phyloP scores from a whole-genome alignment of 495 filamentous ascomycete genomes.

The Lasiosphaeris hirsuta region DNA sequence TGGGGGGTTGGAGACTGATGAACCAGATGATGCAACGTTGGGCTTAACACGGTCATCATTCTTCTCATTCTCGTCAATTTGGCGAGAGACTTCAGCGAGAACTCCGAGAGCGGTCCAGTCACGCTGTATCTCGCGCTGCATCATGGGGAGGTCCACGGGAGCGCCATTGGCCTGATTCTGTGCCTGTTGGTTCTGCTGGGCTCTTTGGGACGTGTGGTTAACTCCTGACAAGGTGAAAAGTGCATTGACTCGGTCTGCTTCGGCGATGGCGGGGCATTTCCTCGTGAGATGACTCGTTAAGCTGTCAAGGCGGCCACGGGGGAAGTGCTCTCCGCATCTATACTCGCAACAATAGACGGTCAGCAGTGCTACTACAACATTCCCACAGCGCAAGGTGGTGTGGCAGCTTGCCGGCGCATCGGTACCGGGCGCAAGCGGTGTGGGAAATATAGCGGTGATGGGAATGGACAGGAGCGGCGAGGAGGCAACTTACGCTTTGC shows the following conservation, averaged over 20 bases:
- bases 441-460: not conserved
- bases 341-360: not conserved
- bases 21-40: constrained; percentile 7
- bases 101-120: constrained; percentile 73
- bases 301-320: constrained; percentile 79
- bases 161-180: constrained; percentile 36
- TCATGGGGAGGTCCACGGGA: constrained; percentile 29
- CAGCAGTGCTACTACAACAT: not conserved
- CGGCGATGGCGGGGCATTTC: constrained; percentile 71
- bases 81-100: constrained; percentile 77
- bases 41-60: constrained; percentile 37
- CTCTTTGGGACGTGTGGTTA: constrained; percentile 26
- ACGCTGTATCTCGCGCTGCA: constrained; percentile 22
- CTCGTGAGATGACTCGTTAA: constrained; percentile 74
- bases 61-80: constrained; percentile 55
- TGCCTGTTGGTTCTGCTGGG: constrained; percentile 22
- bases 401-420: too few relatives aligned
- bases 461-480: constrained; percentile 5
- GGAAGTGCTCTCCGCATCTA: constrained; percentile 74
- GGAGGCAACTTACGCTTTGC: constrained; percentile 52
- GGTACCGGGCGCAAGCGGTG: not conserved
- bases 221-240: constrained; percentile 48
- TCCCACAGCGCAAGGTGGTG: not conserved
- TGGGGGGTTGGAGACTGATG: not conserved
- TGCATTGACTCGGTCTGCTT: constrained; percentile 63